A percentile compares a stretch with the other conserved stretches of the same genome.
phyloP scores from a whole-genome alignment of 2,329 filamentous ascomycete species.

The Bipolaris sorokiniana region DNA sequence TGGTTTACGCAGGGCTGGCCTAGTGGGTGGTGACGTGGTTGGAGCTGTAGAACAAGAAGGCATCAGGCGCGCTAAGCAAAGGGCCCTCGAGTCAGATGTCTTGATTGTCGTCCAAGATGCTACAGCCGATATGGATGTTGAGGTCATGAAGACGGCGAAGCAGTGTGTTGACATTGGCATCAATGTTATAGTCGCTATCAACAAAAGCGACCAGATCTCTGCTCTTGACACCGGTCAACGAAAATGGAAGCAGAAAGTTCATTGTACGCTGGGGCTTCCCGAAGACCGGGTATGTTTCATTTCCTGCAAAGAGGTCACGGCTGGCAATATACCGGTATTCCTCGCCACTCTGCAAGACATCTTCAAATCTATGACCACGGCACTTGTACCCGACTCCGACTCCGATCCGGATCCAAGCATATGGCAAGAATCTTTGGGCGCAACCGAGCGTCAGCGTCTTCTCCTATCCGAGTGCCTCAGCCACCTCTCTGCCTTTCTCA shows the following conservation, averaged over 20 bases:
- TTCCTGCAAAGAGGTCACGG: slow-evolving; percentile 71
- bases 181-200: slow-evolving; percentile 64
- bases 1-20: slow-evolving; percentile 69
- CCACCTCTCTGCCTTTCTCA: slow-evolving; percentile 76
- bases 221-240: slow-evolving; percentile 7
- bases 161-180: slow-evolving; percentile 58
- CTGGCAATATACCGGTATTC: slow-evolving; percentile 72
- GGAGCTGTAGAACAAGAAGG: slow-evolving; percentile 86
- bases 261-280: slow-evolving; percentile 28
- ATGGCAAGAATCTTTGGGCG: slow-evolving; percentile 83
- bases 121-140: slow-evolving; percentile 71
- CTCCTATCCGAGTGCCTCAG: slow-evolving; percentile 75
- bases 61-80: slow-evolving; percentile 81
- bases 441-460: slow-evolving; percentile 86
- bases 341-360: slow-evolving; percentile 69
- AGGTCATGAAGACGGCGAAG: slow-evolving; percentile 62
- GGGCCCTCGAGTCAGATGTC: slow-evolving; percentile 82
- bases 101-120: slow-evolving; percentile 73
- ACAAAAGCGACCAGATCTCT: slow-evolving; percentile 65
- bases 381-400: slow-evolving; percentile 49
- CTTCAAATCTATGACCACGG: slow-evolving; percentile 73
- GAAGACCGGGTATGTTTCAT: slow-evolving; percentile 64
- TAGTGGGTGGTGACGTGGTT: slow-evolving; percentile 53
- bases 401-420: slow-evolving; percentile 65
- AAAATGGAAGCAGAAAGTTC: slow-evolving; percentile 32